Base-by-base conservation (phyloP, 331 rosid genomes). In the Pyracantha coccinea region DNA sequence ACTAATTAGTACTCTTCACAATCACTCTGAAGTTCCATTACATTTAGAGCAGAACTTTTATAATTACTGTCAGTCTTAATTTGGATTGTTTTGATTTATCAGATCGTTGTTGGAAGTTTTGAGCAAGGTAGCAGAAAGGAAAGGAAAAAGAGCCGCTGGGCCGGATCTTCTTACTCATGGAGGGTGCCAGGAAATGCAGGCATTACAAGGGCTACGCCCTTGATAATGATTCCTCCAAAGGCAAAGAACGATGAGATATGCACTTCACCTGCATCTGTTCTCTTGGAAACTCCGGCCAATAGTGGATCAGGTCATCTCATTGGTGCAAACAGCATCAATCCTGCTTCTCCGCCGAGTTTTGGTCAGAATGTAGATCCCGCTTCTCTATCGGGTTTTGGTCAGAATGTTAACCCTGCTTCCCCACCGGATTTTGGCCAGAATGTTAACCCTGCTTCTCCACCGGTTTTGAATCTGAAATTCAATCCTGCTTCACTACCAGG, bases 41-140 rank as follows among this genome's bases (percentile, higher is more conserved):
- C 54, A 15, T 47, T 47, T 47, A 14, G 15, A 15, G 7, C 54
- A 47, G 3, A 47, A 47, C 54, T 47, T 47, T 47, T 47, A 13
- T 15, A 45, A 15, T 47, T 47, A 47, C 16, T 47, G 8, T 47
- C n/a, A 35, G 4, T 35, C 44, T 35, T 35, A 35, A 38, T 47
- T 47, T 41, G 47, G 31, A 6, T 67, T 82, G 2, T 62, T 29
- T 62, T 61, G 6, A 12, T 77, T 8, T 63, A 55, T 63, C 84
- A 86, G 97, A 74, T 91, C 41, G 9, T 89, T 23, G 5, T 86
- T 71, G 87, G 66, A 14, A 76, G 83, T 38, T 91, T 89, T 71
- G 82, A 82, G 54, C n/a, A 16, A 47, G 54, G n/a, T 0, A 10
- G 69, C 20, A 75, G 29, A 4, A 67, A 20, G 4, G 75, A 71